Conservation (phyloP, 176 grass and related monocot species). For the Juncus effusus region DNA sequence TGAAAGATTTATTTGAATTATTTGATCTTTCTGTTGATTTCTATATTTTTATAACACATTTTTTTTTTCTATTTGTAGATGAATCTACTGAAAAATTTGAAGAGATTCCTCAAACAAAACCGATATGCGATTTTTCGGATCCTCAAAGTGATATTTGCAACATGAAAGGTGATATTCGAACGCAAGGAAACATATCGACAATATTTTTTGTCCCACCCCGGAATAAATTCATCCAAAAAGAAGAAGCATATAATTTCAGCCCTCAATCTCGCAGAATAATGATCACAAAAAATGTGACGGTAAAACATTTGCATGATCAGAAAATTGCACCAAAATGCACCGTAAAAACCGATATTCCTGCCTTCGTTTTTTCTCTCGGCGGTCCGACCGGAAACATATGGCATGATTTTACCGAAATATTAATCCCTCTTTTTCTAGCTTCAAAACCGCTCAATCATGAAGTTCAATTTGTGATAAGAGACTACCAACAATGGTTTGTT, state of each 20-base stretch:
- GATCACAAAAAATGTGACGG: constrained; percentile 34
- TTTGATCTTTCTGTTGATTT: no score
- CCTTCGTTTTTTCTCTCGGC: constrained; percentile 54
- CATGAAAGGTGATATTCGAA: constrained; percentile 44
- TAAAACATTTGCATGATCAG: constrained; percentile 19
- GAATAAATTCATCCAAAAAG: background rate
- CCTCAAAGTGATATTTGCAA: constrained; percentile 51
- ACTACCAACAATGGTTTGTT: constrained; percentile 61
- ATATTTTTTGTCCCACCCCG: constrained; percentile 29
- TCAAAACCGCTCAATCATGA: constrained; percentile 47
- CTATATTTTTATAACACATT: background rate
- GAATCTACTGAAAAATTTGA: background rate
- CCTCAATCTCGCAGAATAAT: constrained; percentile 56
- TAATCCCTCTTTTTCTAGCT: constrained; percentile 67
- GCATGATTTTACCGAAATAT: constrained; percentile 81
- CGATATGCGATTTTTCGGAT: constrained; percentile 51
- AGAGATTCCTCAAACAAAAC: constrained; percentile 26
- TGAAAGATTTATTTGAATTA: no score
- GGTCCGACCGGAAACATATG: constrained; percentile 69
- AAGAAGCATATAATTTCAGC: constrained; percentile 47
- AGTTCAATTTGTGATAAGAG: constrained; percentile 58
- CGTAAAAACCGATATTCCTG: constrained; percentile 41
- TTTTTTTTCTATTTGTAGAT: background rate
- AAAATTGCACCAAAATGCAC: constrained; percentile 51
- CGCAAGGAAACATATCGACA: constrained; percentile 36